Evolutionary conservation across 148 eudicot species (phyloP), one percentile per base, ranked within the genome.

Genomic region (Camellia lanceoleosa): DNA sequence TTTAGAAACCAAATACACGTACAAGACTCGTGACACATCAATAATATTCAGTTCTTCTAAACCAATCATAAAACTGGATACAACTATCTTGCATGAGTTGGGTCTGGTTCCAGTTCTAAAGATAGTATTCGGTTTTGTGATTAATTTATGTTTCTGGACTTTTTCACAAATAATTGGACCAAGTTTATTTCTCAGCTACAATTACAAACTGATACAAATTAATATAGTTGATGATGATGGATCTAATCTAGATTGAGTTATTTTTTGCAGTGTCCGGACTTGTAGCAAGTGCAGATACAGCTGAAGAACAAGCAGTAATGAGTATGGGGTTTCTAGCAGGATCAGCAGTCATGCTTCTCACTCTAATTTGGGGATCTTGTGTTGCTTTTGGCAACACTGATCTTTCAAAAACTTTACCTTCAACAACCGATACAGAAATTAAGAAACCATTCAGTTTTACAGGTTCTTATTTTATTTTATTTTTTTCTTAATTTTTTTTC

Each of bases 271-370:
- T 47, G 73, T 79, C 88, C 5, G 81, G 84, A 63, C 75, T 86
- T 78, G 55, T 70, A 23, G 71, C 72, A 52, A 54, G 74, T 7
- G 43, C 14, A 4, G 74, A 63, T 10, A 74, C 64, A 19, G 88
- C 82, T 23, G 74, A 74, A 73, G 64, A 77, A 56, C 71, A 82
- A 19, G 87, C 84, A 46, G 78, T 68, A 12, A 55, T 79, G 52
- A 85, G 85, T 15, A 74, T 87, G 82, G 84, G 81, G 14, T 5
- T 87, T 2, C 77, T 84, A n/a, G 82, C 87, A 0, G 89, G 89
- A 64, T 71, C 86, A 62, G 82, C 87, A 62, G 81, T 80, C 55
- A 65, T 84, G 83, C 67, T 76, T 78, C 82, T 87, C 11, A 87
- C 89, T n/a, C 74, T 87, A 3, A 44, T 84, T 19, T 87, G 89